Evolutionary conservation across 1,139 yeast genomes (phyloP).

Genomic region (Kluyveromyces sp.): DNA sequence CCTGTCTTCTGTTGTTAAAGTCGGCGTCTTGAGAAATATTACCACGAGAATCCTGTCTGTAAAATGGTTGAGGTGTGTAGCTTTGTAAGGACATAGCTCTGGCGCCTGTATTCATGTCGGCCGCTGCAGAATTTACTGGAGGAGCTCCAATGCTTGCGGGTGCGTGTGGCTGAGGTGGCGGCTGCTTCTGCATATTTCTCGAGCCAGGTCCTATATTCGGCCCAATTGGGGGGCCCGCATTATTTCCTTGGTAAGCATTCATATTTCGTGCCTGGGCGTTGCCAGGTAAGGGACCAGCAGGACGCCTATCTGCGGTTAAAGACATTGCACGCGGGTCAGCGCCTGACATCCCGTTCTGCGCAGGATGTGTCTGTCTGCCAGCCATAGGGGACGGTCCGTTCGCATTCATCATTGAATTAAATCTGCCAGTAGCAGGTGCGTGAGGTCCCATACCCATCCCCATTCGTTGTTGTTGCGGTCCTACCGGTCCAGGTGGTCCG

Average conservation of each 20-base stretch:
- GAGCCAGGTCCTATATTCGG: not conserved
- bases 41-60: not conserved
- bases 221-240: not conserved
- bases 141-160: not conserved
- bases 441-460: slow-evolving; percentile 3
- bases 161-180: not conserved
- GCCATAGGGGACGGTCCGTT: slow-evolving; percentile 16
- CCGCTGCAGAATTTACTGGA: slow-evolving; percentile 1
- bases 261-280: slow-evolving; percentile 5
- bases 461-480: not conserved
- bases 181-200: not conserved
- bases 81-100: slow-evolving; percentile 18
- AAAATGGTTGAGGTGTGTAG: slow-evolving; percentile 7
- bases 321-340: slow-evolving; percentile 24
- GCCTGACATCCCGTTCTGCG: slow-evolving; percentile 7
- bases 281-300: slow-evolving; percentile 5
- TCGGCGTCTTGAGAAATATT: not conserved
- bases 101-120: slow-evolving; percentile 10
- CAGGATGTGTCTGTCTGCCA: slow-evolving; percentile 11
- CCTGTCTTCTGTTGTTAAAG: not conserved
- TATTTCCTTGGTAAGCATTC: slow-evolving; percentile 8
- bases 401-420: slow-evolving; percentile 20
- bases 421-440: slow-evolving; percentile 15
- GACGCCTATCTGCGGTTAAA: slow-evolving; percentile 10
- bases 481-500: not conserved